A percentile compares a stretch with the other conserved stretches of the same genome.
phyloP scores from a whole-genome alignment of 192 early-diverging fungal species.

The Gigaspora rosea region DNA sequence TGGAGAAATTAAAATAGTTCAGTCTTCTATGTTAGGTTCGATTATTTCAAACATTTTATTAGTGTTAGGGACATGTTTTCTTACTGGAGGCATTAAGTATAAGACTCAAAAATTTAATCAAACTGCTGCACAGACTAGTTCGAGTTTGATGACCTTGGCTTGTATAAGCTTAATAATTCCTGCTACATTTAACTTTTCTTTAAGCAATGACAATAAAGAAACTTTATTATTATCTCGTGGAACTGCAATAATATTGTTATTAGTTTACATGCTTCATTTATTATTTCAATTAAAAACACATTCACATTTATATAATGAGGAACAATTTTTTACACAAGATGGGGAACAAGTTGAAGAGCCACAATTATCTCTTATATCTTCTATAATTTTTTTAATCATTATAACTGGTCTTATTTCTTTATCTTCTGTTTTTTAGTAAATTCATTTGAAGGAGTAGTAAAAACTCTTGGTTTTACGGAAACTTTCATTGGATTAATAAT shows the following conservation, averaged over 20 bases:
- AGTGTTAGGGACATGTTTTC: constrained; percentile 83
- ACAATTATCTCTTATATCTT: constrained; percentile 50
- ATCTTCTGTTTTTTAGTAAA: constrained; percentile 75
- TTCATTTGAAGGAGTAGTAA: constrained; percentile 78
- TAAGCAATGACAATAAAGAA: constrained; percentile 35
- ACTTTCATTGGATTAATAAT: constrained; percentile 92
- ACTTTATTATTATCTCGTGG: constrained; percentile 63
- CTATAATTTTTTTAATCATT: constrained; percentile 51
- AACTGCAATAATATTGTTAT: constrained; percentile 68
- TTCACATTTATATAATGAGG: neutral
- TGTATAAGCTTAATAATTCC: constrained; percentile 69
- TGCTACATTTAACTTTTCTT: constrained; percentile 51
- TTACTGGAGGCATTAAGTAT: constrained; percentile 76
- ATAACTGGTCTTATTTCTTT: constrained; percentile 73
- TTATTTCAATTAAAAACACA: neutral
- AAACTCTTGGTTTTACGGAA: constrained; percentile 67
- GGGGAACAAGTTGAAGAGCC: constrained; percentile 62
- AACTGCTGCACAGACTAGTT: constrained; percentile 71
- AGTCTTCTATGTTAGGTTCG: constrained; percentile 86
- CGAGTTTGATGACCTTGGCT: constrained; percentile 65
- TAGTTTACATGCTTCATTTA: constrained; percentile 63
- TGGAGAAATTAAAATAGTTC: constrained; percentile 79
- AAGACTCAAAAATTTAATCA: constrained; percentile 71
- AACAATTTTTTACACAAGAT: neutral
- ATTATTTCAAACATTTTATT: constrained; percentile 87